Conservation (phyloP, 1,284 basidiomycete genomes). For the Grifola frondosa region DNA sequence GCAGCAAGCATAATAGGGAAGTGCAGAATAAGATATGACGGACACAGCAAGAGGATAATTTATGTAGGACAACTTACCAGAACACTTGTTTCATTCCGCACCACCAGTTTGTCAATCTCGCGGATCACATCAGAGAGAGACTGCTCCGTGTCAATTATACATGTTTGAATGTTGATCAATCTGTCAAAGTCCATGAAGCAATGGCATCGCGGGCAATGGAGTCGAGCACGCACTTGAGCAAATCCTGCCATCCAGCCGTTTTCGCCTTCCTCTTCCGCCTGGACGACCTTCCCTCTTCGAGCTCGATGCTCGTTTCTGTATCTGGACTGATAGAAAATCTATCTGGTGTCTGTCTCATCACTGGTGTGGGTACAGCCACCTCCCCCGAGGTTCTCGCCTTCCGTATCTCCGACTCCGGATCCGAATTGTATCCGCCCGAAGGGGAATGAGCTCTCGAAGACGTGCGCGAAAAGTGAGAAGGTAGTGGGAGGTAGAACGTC, state of each 20-base stretch:
- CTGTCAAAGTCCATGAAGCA: conserved; percentile 42
- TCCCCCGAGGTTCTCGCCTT: conserved; percentile 24
- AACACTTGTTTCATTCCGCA: conserved; percentile 27
- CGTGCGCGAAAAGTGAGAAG: conserved; percentile 29
- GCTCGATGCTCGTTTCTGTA: conserved; percentile 7
- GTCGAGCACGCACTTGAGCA: conserved; percentile 63
- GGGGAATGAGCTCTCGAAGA: conserved; percentile 51
- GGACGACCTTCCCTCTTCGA: conserved; percentile 10
- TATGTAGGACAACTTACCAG: conserved; percentile 20
- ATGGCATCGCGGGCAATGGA: neutral
- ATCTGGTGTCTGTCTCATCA: conserved; percentile 5
- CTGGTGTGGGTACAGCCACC: conserved; percentile 11
- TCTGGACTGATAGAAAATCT: conserved; percentile 9
- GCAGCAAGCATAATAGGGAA: conserved; percentile 5
- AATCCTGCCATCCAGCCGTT: conserved; percentile 65
- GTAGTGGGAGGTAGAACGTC: conserved; percentile 56
- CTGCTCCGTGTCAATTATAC: conserved; percentile 63
- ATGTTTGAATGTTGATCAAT: conserved; percentile 67
- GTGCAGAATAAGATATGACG: conserved; percentile 1
- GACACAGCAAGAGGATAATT: conserved; percentile 7
- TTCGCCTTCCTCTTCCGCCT: conserved; percentile 27
- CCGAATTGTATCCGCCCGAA: conserved; percentile 62
- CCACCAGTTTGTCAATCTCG: conserved; percentile 58
- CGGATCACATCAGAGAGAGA: conserved; percentile 55
- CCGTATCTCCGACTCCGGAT: conserved; percentile 56